phyloP scores from a whole-genome alignment of 371 early-diverging fungal genomes.

The Apophysomyces ossiformis region DNA sequence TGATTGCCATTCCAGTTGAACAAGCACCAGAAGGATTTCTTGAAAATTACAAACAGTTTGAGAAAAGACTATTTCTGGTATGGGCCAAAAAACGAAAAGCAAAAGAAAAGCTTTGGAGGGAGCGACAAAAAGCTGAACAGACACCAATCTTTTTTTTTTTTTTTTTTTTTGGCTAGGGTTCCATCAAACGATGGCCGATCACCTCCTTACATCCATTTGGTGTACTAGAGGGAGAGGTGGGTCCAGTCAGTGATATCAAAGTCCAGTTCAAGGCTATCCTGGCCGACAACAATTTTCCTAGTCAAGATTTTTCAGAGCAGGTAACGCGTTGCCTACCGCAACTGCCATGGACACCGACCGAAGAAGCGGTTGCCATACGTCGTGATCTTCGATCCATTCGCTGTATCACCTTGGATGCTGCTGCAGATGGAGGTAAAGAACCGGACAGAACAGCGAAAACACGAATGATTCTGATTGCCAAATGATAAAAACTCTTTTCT shows the following conservation, averaged over 20 bases:
- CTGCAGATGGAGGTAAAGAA: constrained; percentile 78
- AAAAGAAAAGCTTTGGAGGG: no score
- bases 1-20: constrained; percentile 74
- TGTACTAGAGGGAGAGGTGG: constrained; percentile 62
- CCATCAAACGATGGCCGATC: constrained; percentile 76
- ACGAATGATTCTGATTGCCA: neutral
- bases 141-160: neutral
- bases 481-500: no score
- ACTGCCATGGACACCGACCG: constrained; percentile 69
- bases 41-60: constrained; percentile 60
- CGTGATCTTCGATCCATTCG: constrained; percentile 69
- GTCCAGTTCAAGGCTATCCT: constrained; percentile 75
- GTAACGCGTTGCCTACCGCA: constrained; percentile 63
- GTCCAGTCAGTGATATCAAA: constrained; percentile 65
- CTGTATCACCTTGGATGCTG: constrained; percentile 89
- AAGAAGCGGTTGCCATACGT: constrained; percentile 59
- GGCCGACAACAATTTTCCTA: constrained; percentile 62
- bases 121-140: neutral
- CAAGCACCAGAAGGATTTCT: constrained; percentile 72
- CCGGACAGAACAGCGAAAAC: neutral
- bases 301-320: constrained; percentile 53
- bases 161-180: constrained; percentile 41
- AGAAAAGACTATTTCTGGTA: constrained; percentile 59
- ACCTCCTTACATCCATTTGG: constrained; percentile 78
- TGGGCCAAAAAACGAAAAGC: no score